phyloP scores from a whole-genome alignment of 805 yeast species.

The Tetrapisispora phaffii region DNA sequence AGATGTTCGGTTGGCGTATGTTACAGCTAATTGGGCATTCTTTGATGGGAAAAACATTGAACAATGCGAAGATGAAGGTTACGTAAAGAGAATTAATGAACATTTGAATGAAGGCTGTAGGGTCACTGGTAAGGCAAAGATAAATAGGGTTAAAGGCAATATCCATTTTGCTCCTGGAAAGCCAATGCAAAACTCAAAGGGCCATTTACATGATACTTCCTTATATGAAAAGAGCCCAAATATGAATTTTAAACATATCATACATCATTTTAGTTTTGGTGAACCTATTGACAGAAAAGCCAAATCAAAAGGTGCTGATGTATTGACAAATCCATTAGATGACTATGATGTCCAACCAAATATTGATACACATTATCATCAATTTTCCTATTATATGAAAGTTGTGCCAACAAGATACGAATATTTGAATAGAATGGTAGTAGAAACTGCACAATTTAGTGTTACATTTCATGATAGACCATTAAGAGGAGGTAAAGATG shows the following conservation, averaged over 20 bases:
- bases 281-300: slow-evolving; percentile 6
- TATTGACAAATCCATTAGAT: slow-evolving; percentile 56
- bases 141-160: slow-evolving; percentile 82
- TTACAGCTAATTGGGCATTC: slow-evolving; percentile 77
- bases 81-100: slow-evolving; percentile 48
- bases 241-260: slow-evolving; percentile 66
- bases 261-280: slow-evolving; percentile 83
- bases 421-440: slow-evolving; percentile 36
- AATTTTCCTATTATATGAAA: slow-evolving; percentile 71
- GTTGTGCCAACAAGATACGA: slow-evolving; percentile 87
- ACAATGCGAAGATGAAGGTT: slow-evolving; percentile 88
- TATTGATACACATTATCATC: slow-evolving; percentile 43
- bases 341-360: slow-evolving; percentile 31
- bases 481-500: slow-evolving; percentile 75
- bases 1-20: slow-evolving; percentile 72
- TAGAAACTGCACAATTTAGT: slow-evolving; percentile 85
- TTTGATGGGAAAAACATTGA: slow-evolving; percentile 77
- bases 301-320: neutral
- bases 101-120: slow-evolving; percentile 81
- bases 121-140: slow-evolving; percentile 63
- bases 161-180: slow-evolving; percentile 95
- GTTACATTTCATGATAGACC: slow-evolving; percentile 86
- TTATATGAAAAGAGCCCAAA: slow-evolving; percentile 50
- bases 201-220: slow-evolving; percentile 80
- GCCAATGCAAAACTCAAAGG: slow-evolving; percentile 43